Conservation (phyloP, 306 rosid species). For the Vigna mungo region DNA sequence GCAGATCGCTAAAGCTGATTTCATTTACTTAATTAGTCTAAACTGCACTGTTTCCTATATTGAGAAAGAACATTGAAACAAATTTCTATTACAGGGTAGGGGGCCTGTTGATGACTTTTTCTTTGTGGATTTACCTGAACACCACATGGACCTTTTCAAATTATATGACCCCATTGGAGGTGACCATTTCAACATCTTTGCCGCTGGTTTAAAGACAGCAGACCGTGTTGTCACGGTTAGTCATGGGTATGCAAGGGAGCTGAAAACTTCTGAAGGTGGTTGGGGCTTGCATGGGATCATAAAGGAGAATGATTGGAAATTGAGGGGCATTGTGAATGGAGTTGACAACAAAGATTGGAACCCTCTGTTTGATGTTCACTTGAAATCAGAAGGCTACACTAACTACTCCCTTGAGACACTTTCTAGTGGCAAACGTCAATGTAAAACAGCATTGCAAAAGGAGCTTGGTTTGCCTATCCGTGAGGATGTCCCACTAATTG, state of each 20-base stretch:
- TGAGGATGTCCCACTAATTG: constrained; percentile 62
- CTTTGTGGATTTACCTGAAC: constrained; percentile 64
- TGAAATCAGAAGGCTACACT: constrained; percentile 76
- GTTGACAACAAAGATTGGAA: constrained; percentile 78
- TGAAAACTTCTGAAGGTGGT: constrained; percentile 76
- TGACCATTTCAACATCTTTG: constrained; percentile 84
- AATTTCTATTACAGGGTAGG: constrained; percentile 68
- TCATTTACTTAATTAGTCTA: constrained; percentile 28
- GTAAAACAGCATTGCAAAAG: constrained; percentile 83
- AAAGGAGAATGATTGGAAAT: constrained; percentile 75
- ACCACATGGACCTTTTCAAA: constrained; percentile 64
- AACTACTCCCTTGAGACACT: constrained; percentile 78
- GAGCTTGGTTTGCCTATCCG: constrained; percentile 85
- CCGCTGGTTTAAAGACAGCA: constrained; percentile 81
- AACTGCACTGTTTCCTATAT: not conserved
- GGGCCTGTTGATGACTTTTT: constrained; percentile 75
- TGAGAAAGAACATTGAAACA: constrained; percentile 22
- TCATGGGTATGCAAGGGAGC: constrained; percentile 86
- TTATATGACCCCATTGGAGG: constrained; percentile 82
- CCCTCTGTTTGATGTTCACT: constrained; percentile 64
- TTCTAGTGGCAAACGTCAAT: constrained; percentile 66
- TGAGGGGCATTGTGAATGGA: constrained; percentile 83
- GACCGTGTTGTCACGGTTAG: constrained; percentile 86
- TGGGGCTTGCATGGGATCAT: constrained; percentile 86
- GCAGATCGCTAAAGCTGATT: constrained; percentile 5